Percentiles rank a stretch among this genome's conserved stretches.
Conservation (phyloP, 495 filamentous ascomycete genomes). For the Aspergillus egyptiacus region DNA sequence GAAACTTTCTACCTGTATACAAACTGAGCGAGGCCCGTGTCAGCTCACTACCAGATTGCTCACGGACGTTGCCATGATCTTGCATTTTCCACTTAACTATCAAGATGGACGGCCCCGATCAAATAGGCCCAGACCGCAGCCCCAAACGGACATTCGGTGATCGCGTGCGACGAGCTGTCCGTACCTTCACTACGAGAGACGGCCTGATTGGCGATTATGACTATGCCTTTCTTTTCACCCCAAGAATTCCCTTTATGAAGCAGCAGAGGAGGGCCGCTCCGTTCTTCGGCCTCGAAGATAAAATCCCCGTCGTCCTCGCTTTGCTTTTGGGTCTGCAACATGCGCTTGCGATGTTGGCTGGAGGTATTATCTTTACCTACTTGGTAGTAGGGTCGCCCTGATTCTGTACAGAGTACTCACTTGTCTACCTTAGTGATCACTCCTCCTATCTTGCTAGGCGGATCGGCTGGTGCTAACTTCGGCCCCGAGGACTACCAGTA, state of each 20-base stretch:
- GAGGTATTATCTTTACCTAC: slow-evolving; percentile 29
- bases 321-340: slow-evolving; percentile 69
- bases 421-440: slow-evolving; percentile 57
- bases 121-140: slow-evolving; percentile 43
- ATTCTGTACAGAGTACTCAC: neutral
- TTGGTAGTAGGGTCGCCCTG: too few relatives aligned
- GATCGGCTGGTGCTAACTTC: slow-evolving; percentile 61
- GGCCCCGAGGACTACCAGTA: slow-evolving; percentile 58
- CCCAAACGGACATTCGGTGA: slow-evolving; percentile 38
- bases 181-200: slow-evolving; percentile 46
- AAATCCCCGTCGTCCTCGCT: slow-evolving; percentile 73
- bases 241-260: slow-evolving; percentile 78
- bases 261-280: slow-evolving; percentile 58
- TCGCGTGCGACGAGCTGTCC: slow-evolving; percentile 30
- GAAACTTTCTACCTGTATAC: too few relatives aligned
- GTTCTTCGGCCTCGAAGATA: slow-evolving; percentile 84
- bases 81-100: neutral
- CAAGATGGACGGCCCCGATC: slow-evolving; percentile 45
- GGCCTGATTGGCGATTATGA: slow-evolving; percentile 79
- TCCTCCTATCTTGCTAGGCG: slow-evolving; percentile 71
- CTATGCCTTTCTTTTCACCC: slow-evolving; percentile 72
- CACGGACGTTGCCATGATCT: neutral
- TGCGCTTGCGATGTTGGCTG: slow-evolving; percentile 61
- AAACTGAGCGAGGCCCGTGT: neutral
- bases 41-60: neutral